A percentile compares a stretch with the other conserved stretches of the same genome.
Conservation (phyloP, 2,329 filamentous ascomycete genomes). For the Shiraia sp. region DNA sequence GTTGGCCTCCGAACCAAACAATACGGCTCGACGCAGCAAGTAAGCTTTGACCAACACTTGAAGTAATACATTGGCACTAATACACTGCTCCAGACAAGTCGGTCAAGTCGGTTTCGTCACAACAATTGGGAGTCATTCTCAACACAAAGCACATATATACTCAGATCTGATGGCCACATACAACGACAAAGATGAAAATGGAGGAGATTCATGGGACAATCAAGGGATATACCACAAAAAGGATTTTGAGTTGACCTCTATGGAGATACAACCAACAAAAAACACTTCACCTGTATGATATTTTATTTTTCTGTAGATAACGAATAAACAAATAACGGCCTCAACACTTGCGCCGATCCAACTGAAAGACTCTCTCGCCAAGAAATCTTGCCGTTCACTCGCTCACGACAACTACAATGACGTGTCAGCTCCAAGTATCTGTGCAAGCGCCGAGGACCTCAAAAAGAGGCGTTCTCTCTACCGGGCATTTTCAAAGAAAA, state of each 20-base stretch:
- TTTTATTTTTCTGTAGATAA: slow-evolving; percentile 1
- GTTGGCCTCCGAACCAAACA: slow-evolving; percentile 20
- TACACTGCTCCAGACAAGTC: not conserved
- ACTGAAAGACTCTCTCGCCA: too few species aligned
- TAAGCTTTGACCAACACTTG: slow-evolving; percentile 3
- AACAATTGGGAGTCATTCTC: slow-evolving; percentile 10
- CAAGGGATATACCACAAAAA: slow-evolving; percentile 30
- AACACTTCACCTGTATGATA: slow-evolving; percentile 7
- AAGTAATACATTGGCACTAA: not conserved
- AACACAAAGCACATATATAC: slow-evolving; percentile 26
- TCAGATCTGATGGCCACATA: slow-evolving; percentile 21
- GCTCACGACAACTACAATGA: too few species aligned
- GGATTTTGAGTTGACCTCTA: slow-evolving; percentile 27
- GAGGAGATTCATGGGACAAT: slow-evolving; percentile 25
- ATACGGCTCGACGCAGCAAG: slow-evolving; percentile 19
- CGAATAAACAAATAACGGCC: not conserved
- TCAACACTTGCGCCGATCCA: not conserved
- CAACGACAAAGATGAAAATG: slow-evolving; percentile 15
- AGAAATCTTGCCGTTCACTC: not conserved
- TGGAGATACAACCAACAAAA: slow-evolving; percentile 15
- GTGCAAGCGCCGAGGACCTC: too few species aligned
- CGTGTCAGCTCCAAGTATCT: too few species aligned
- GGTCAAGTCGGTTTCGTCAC: slow-evolving; percentile 4
- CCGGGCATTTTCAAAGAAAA: too few species aligned
- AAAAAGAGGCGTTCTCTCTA: too few species aligned